Evolutionary conservation across 805 yeast genomes (phyloP).

Genomic region (Ogataea angusta): DNA sequence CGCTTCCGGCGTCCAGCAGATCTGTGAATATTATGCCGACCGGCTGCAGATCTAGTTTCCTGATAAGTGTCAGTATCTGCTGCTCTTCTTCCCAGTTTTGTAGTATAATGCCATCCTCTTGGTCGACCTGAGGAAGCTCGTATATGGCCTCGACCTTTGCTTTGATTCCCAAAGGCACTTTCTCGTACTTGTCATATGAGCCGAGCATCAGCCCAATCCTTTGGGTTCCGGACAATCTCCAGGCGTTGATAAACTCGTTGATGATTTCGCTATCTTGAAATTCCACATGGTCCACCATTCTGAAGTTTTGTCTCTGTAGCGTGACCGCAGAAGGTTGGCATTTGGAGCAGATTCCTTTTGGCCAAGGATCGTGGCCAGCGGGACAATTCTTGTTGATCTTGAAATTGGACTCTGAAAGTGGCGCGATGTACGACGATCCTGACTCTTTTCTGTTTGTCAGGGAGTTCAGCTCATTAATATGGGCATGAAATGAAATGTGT

Average conservation of each 20-base stretch:
- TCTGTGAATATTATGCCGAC: conserved; percentile 91
- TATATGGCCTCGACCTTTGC: conserved; percentile 92
- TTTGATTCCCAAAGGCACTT: conserved; percentile 89
- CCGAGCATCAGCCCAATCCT: conserved; percentile 87
- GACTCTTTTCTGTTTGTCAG: conserved; percentile 56
- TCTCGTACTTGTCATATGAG: conserved; percentile 67
- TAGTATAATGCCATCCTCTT: conserved; percentile 75
- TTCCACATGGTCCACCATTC: conserved; percentile 98
- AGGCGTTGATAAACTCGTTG: conserved; percentile 80
- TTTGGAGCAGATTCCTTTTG: conserved; percentile 89
- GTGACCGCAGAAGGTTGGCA: conserved; percentile 97
- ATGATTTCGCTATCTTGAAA: conserved; percentile 71
- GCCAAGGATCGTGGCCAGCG: conserved; percentile 91
- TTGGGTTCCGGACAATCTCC: conserved; percentile 89
- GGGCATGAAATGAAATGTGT: conserved; percentile 83
- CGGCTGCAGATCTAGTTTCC: conserved; percentile 56
- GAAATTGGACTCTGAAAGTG: conserved; percentile 70
- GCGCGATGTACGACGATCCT: conserved; percentile 71
- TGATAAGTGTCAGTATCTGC: conserved; percentile 52
- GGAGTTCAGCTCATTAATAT: conserved; percentile 70
- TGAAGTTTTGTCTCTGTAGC: conserved; percentile 78
- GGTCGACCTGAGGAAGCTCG: conserved; percentile 89
- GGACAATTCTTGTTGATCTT: conserved; percentile 62
- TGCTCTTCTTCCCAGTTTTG: conserved; percentile 53
- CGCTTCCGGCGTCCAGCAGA: conserved; percentile 78